Evolutionary conservation across 2,329 filamentous ascomycete species (phyloP).

Genomic region (Stemphylium vesicarium): DNA sequence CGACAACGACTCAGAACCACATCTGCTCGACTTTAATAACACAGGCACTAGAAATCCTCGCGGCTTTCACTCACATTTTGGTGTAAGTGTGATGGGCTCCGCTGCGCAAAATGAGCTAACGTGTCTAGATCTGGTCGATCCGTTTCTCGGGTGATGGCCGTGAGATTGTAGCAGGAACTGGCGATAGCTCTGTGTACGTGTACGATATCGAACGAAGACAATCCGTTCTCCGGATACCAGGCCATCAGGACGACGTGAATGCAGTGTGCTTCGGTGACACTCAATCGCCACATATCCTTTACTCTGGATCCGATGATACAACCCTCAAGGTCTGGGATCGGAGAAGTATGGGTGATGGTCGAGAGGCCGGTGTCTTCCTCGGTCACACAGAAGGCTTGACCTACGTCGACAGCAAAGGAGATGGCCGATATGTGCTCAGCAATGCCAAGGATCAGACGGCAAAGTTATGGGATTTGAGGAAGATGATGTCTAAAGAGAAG

Average conservation of each 20-base stretch:
- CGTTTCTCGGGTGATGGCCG: slow-evolving; percentile 91
- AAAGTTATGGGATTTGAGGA: slow-evolving; percentile 95
- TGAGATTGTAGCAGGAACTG: slow-evolving; percentile 89
- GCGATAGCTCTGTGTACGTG: slow-evolving; percentile 78
- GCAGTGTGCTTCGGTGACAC: slow-evolving; percentile 95
- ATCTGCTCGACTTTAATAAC: slow-evolving; percentile 74
- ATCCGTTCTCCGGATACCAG: slow-evolving; percentile 75
- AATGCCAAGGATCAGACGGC: slow-evolving; percentile 97
- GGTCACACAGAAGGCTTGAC: slow-evolving; percentile 71
- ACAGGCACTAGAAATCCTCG: slow-evolving; percentile 48
- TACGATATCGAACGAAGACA: slow-evolving; percentile 87
- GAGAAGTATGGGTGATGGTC: slow-evolving; percentile 67
- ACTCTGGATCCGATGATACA: slow-evolving; percentile 93
- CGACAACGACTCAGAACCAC: slow-evolving; percentile 78
- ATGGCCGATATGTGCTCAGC: slow-evolving; percentile 86
- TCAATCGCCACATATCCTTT: slow-evolving; percentile 88
- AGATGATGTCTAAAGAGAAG: slow-evolving; percentile 77
- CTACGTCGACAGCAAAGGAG: slow-evolving; percentile 80
- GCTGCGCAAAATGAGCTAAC: slow-evolving; percentile 4
- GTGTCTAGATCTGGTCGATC: slow-evolving; percentile 77
- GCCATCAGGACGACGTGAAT: slow-evolving; percentile 89
- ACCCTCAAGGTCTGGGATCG: slow-evolving; percentile 97
- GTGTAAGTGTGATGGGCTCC: slow-evolving; percentile 16
- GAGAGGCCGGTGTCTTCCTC: slow-evolving; percentile 69
- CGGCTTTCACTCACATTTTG: slow-evolving; percentile 47